Evolutionary conservation across 371 early-diverging fungal genomes (phyloP).

Genomic region (Neoconidiobolus thromboides): DNA sequence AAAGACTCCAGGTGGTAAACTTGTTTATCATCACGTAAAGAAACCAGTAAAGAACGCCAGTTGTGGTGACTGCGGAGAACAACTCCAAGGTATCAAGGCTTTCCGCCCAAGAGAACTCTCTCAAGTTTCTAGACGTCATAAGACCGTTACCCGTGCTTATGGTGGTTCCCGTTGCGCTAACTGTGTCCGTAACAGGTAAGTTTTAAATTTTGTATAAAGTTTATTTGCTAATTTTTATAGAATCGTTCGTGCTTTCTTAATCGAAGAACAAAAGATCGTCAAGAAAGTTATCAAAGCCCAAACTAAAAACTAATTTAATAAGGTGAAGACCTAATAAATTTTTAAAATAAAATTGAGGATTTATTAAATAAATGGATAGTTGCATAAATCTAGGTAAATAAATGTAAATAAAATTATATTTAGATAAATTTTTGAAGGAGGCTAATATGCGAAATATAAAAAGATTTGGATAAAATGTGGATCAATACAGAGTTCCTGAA

Average conservation of each 20-base stretch:
- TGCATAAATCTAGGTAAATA: too few relatives aligned
- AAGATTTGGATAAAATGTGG: too few relatives aligned
- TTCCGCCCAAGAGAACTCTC: constrained; percentile 83
- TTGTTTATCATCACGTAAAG: constrained; percentile 77
- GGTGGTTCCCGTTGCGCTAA: constrained; percentile 87
- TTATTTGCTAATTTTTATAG: constrained; percentile 11
- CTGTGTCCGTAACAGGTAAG: constrained; percentile 76
- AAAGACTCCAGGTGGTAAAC: constrained; percentile 95
- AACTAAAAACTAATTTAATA: constrained; percentile 11
- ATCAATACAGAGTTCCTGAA: too few relatives aligned
- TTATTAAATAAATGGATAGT: too few relatives aligned
- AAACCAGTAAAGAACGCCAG: constrained; percentile 83
- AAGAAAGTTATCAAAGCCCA: constrained; percentile 90
- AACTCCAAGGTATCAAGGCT: constrained; percentile 79
- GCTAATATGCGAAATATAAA: too few relatives aligned
- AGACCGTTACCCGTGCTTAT: constrained; percentile 89
- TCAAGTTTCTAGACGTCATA: constrained; percentile 77
- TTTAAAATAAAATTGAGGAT: too few relatives aligned
- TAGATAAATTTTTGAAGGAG: too few relatives aligned
- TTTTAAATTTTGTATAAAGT: background rate
- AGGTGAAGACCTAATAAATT: too few relatives aligned
- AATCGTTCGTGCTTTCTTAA: constrained; percentile 95
- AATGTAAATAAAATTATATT: too few relatives aligned
- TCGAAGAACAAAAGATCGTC: constrained; percentile 98
- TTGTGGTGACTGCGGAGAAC: constrained; percentile 93